These are phyloP conservation scores for Picea sitchensis DNA, from an alignment of 75 land plant genomes.

Conservation along the genomic window DNA sequence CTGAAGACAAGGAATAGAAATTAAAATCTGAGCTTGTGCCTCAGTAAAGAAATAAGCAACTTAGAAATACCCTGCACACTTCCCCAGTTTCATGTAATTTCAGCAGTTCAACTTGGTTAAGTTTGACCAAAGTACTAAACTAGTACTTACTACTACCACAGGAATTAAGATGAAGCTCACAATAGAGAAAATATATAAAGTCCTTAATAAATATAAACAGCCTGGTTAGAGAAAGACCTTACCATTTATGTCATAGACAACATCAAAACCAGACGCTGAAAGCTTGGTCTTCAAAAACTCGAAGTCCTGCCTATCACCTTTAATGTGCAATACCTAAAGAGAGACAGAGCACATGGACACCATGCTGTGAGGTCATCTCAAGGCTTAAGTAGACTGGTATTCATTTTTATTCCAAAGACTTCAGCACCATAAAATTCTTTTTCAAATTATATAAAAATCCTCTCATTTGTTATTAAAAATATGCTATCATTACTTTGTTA, in stretches of 20 bases:
- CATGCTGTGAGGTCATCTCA: not conserved
- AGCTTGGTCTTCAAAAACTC: constrained; percentile 82
- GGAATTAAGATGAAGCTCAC: not conserved
- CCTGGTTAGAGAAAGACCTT: not conserved
- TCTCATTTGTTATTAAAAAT: not conserved
- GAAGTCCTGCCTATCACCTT: constrained; percentile 94
- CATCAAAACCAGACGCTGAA: constrained; percentile 74
- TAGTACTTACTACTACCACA: not conserved
- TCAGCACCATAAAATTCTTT: too few species aligned
- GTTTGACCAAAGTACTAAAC: too few species aligned
- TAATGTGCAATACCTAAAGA: constrained; percentile 77
- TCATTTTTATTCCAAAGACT: constrained; percentile 1
- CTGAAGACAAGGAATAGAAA: not conserved
- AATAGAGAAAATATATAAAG: not conserved
- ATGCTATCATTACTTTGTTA: not conserved
- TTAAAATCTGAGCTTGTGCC: not conserved
- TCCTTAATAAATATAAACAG: not conserved
- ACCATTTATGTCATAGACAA: constrained; percentile 99
- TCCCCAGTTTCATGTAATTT: not conserved
- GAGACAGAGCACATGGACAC: not conserved
- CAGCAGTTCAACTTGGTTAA: not conserved
- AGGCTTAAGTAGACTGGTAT: not conserved
- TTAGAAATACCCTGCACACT: not conserved
- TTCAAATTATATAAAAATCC: too few species aligned
- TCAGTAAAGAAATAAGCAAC: not conserved